Evolutionary conservation across 129 eudicot genomes (phyloP), one percentile per base, ranked within the genome.

Genomic region (Flaveria brownii): DNA sequence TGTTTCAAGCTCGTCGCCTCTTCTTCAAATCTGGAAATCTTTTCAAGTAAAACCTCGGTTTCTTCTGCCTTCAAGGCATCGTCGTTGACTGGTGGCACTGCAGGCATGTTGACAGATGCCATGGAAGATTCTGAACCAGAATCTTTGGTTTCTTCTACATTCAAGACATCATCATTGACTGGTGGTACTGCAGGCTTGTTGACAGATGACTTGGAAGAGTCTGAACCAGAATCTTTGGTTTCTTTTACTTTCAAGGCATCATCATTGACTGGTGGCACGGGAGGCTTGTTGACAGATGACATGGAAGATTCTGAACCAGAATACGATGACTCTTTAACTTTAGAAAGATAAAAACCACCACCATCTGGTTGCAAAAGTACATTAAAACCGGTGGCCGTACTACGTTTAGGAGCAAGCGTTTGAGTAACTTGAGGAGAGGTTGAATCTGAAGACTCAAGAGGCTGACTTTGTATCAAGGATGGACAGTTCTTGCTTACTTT

Each of bases 261-360:
- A 54, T 54, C 20, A 51, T 0, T 51, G 6, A 51, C 11, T 1
- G 60, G 60, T 54, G 23, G 60, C 18, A 6, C 25, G 8, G 2
- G 10, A 54, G 25, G 25, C 25, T 54, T 17, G 60, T 17, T 15
- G 11, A 17, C 26, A 54, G 60, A 54, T 54, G 60, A 9, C 10
- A 17, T 54, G 25, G 25, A 54, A 54, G 60, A 54, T 54, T 54
- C 60, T 7, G 17, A 54, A 54, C 90, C 98, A 16, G 92, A 88
- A 77, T 90, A 90, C 68, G 98, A 86, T 36, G 89, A 84, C 92
- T 47, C 52, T 85, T 45, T 11, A 45, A 9, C 50, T 42, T 73
- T 64, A 65, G 88, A 85, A 17, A 51, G 26, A 70, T 81, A 79
- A 28, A 88, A 82, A 59, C 84, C 88, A 41, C 84, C 86, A 22